Base-by-base conservation (phyloP, 345 rosid genomes). In the Eucalyptus curtisii region DNA sequence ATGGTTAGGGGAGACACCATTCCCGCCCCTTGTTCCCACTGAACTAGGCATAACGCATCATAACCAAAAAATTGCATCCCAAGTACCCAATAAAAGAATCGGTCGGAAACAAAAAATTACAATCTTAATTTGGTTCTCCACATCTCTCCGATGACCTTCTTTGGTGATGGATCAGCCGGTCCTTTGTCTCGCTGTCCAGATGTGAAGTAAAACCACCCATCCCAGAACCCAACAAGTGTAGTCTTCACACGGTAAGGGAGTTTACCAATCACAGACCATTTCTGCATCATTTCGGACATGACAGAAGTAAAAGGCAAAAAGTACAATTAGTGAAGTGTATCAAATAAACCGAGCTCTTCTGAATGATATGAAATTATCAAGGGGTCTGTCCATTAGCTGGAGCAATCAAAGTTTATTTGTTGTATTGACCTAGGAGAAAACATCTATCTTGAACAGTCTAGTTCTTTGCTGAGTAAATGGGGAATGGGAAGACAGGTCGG, bases 101-200 rank as follows among this genome's bases (percentile, higher is more conserved):
- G 84, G 85, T n/a, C 3, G 25, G 55, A 59, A 44, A 7, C 40
- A 10, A 64, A 42, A 61, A 87, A 59, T 90, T 92, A 88, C 92
- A 98, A 88, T 85, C 91, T 94, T 91, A 98, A 91, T 92, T 94
- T 94, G 49, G 99, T 95, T 94, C 99, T 96, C 98, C 98, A 97
- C 96, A 95, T 92, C 50, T 98, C 99, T 61, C 95, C 98, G 6
- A 94, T 76, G 48, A 98, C 99, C 93, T 98, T 98, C 91, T 88
- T 95, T 0, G 99, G 99, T 6, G 96, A 89, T 12, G 99, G 99
- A 93, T 98, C 94, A 79, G 90, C 92, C 25, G 96, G 96, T 85
- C 99, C 99, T 91, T 89, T 98, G 92, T 98, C 98, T 89, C 98
- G 96, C 91, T 98, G 98, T 89, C 99, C 99, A 4, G 99, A 98